phyloP scores from a whole-genome alignment of 441 rosid species.

The Gossypium gossypioides region DNA sequence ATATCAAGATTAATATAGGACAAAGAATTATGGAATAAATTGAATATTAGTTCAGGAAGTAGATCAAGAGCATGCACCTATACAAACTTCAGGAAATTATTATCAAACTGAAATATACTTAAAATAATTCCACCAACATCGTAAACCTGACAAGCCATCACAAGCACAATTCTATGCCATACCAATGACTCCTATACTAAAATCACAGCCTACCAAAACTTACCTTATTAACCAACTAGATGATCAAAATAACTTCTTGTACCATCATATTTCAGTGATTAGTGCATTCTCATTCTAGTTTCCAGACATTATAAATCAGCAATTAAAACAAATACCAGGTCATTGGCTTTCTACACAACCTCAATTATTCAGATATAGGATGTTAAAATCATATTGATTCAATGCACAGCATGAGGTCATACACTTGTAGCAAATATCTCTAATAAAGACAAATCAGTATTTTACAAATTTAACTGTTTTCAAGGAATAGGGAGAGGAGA shows the following conservation, averaged over 20 bases:
- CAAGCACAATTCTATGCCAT: neutral
- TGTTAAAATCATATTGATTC: neutral
- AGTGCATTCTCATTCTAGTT: neutral
- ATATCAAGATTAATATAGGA: slow-evolving; percentile 14
- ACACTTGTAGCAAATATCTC: neutral
- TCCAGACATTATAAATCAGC: neutral
- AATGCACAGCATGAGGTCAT: neutral
- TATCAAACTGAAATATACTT: neutral
- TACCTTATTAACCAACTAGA: neutral
- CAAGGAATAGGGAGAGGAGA: neutral
- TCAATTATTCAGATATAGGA: neutral
- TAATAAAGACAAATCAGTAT: neutral
- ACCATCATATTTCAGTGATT: neutral
- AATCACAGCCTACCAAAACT: neutral
- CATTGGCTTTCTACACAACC: neutral
- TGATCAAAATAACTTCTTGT: neutral
- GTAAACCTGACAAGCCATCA: neutral
- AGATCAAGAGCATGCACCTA: neutral
- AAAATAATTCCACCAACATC: neutral
- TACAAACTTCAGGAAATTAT: neutral
- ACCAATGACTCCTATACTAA: neutral
- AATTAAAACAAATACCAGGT: neutral
- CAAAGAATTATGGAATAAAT: neutral
- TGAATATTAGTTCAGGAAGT: neutral
- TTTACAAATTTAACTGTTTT: neutral